These are phyloP conservation scores for Botryotinia narcissicola DNA, from an alignment of 2,329 filamentous ascomycete species.

Conservation along the genomic window DNA sequence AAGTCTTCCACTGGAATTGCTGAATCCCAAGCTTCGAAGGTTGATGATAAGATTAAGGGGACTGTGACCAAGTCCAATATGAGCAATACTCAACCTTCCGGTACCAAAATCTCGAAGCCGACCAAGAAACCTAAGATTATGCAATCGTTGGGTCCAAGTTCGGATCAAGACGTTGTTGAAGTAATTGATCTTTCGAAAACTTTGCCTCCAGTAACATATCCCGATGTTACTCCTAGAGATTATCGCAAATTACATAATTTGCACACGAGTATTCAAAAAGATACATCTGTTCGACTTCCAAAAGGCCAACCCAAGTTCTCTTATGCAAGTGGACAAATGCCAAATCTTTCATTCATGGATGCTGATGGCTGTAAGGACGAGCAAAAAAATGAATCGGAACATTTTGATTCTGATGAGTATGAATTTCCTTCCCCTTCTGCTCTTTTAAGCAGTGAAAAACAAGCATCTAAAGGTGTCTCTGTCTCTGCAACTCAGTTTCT, in stretches of 20 bases:
- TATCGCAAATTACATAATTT: slow-evolving; percentile 37
- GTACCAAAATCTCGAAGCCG: not conserved
- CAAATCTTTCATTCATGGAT: slow-evolving; percentile 30
- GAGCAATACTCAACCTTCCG: not conserved
- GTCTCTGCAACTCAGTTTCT: not conserved
- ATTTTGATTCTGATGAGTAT: slow-evolving; percentile 28
- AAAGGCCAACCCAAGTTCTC: slow-evolving; percentile 35
- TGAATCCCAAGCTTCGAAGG: not conserved
- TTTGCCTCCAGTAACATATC: slow-evolving; percentile 24
- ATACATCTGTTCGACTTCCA: slow-evolving; percentile 28
- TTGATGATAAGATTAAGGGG: not conserved
- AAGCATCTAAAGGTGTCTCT: not conserved
- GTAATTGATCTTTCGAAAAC: slow-evolving; percentile 34
- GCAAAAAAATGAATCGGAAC: slow-evolving; percentile 10
- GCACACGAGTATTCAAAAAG: slow-evolving; percentile 34
- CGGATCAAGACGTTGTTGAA: slow-evolving; percentile 29
- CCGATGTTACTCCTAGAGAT: slow-evolving; percentile 29
- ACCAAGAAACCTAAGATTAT: not conserved
- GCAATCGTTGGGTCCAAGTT: not conserved
- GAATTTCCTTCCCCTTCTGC: slow-evolving; percentile 42
- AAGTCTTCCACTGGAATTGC: slow-evolving; percentile 10
- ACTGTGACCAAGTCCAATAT: not conserved
- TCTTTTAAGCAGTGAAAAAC: slow-evolving; percentile 29
- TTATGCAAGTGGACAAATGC: slow-evolving; percentile 29
- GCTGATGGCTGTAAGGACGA: not conserved